Conservation (phyloP, 1,284 basidiomycete species). For the Moniliophthora roreri region DNA sequence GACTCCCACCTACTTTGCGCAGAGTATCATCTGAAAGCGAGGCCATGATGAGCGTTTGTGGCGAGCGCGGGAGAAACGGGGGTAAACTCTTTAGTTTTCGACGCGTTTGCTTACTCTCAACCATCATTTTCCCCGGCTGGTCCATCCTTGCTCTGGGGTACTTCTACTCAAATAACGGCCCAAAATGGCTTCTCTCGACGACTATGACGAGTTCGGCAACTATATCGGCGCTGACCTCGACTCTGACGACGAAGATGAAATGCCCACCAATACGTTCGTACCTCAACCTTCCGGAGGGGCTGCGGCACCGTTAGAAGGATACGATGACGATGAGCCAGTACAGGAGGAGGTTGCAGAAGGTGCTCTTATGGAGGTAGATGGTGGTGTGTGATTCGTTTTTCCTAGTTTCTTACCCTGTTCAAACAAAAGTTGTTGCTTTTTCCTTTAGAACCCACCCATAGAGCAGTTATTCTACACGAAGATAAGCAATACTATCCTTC, state of each 20-base stretch:
- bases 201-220: constrained; percentile 93
- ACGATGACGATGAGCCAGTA: constrained; percentile 66
- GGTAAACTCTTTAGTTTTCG: neutral
- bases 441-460: constrained; percentile 65
- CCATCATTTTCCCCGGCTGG: neutral
- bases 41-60: constrained; percentile 48
- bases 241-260: constrained; percentile 79
- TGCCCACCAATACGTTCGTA: constrained; percentile 49
- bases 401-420: constrained; percentile 1
- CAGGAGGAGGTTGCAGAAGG: constrained; percentile 42
- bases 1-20: constrained; percentile 64
- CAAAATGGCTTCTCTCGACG: constrained; percentile 78
- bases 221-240: constrained; percentile 93
- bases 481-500: constrained; percentile 98
- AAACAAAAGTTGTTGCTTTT: neutral
- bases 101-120: constrained; percentile 1
- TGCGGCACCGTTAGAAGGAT: constrained; percentile 70
- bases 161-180: neutral
- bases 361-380: constrained; percentile 81
- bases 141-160: neutral
- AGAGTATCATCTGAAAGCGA: constrained; percentile 84
- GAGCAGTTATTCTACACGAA: constrained; percentile 92
- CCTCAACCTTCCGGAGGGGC: constrained; percentile 33
- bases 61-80: neutral
- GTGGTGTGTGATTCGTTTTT: constrained; percentile 40